phyloP scores from a whole-genome alignment of 2,329 filamentous ascomycete genomes.

The Colletotrichum acutatum region DNA sequence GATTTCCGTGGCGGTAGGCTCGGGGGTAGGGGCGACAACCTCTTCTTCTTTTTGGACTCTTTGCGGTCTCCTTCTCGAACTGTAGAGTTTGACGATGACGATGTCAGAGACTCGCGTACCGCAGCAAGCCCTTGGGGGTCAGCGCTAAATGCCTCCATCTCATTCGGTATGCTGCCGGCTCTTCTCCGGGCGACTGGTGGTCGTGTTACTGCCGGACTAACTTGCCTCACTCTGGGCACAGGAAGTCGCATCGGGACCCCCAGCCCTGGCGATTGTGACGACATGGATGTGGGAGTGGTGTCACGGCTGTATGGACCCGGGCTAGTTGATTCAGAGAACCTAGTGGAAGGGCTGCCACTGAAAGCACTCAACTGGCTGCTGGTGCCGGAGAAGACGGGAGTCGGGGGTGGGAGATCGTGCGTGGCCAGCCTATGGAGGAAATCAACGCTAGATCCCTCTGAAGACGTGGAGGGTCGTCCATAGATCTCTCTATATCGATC shows the following conservation, averaged over 20 bases:
- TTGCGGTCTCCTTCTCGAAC: conserved; percentile 63
- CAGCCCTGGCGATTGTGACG: conserved; percentile 77
- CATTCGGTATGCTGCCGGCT: conserved; percentile 65
- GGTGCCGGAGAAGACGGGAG: conserved; percentile 69
- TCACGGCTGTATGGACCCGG: conserved; percentile 79
- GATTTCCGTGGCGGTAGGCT: conserved; percentile 73
- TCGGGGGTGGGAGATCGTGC: conserved; percentile 74
- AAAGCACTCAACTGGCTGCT: conserved; percentile 67
- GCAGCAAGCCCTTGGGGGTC: conserved; percentile 70
- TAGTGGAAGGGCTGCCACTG: conserved; percentile 79
- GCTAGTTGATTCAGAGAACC: conserved; percentile 78
- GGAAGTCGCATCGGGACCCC: conserved; percentile 59
- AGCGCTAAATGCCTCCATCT: conserved; percentile 55
- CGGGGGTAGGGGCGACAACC: conserved; percentile 60
- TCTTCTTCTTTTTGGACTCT: conserved; percentile 54
- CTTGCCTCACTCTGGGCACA: conserved; percentile 61
- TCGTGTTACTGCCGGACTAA: conserved; percentile 65
- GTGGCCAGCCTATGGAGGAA: conserved; percentile 68
- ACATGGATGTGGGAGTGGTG: conserved; percentile 82
- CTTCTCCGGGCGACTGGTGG: conserved; percentile 71
- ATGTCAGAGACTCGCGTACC: conserved; percentile 76
- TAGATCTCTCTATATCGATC: conserved; percentile 66
- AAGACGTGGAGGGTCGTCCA: conserved; percentile 49
- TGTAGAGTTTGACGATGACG: conserved; percentile 78
- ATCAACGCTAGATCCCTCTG: conserved; percentile 52